Base-by-base conservation (phyloP, 192 early-diverging fungal species). In the Linnemannia hyalina region DNA sequence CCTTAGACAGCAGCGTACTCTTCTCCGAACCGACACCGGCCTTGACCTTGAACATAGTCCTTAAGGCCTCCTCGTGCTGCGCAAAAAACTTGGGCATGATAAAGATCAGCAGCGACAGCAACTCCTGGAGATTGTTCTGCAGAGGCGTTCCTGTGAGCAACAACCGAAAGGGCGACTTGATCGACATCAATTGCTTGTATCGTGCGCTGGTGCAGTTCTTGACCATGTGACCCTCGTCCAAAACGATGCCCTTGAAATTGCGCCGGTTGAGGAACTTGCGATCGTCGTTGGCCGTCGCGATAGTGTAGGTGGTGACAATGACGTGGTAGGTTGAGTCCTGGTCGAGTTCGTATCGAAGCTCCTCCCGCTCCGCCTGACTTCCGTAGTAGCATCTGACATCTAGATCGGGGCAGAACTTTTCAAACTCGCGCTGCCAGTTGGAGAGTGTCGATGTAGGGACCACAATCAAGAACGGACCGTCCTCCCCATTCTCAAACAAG, bases 161-260 rank as follows among this genome's bases (percentile, higher is more conserved):
- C 10, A 96, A 75, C 13, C 93, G 87, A 76, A 95, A 95, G 16
- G 90, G 88, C 2, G 91, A 88, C 38, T 89, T 78, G 65, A 90
- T 83, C 52, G 90, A 84, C 91, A 93, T 96, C 57, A 98, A 85
- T 78, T 94, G 91, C 75, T 95, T 94, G 88, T 96, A 97, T 16
- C 97, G 88, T 29, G 92, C 89, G 72, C 93, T 95, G 63, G 91
- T 91, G 74, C 94, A 95, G 86, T 98, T 98, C 89, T 98, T 98
- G 73, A 98, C 89, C 94, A 96, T 95, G 70, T 97, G 95, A 20
- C 97, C 97, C 81, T 98, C 97, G 84, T 98, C 97, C 40, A 98
- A 87, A 60, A 98, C 94, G 73, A 97, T 88, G 22, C 94, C 89
- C 71, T 91, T 82, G 82, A 94, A 96, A 1, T 78, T 73, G 46